A percentile compares a stretch with the other conserved stretches of the same genome.
Evolutionary conservation across 306 rosid species (phyloP).

Genomic region (Vigna mungo): DNA sequence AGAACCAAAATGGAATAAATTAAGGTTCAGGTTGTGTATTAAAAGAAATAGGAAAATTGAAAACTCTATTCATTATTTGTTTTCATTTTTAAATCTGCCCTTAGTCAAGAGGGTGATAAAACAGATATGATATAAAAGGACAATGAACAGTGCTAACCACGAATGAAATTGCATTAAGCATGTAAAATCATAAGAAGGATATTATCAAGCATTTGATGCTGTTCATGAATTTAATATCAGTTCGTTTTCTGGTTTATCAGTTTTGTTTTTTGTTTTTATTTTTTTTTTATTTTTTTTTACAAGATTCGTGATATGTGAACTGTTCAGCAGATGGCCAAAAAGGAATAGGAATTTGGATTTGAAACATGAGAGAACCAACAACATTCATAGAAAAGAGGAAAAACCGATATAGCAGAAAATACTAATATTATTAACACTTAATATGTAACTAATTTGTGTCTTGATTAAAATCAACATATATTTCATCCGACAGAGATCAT

Average conservation of each 20-base stretch:
- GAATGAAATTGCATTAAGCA: not conserved
- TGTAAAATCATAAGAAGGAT: too few species aligned
- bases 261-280: too few species aligned
- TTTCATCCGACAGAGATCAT: not conserved
- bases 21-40: too few species aligned
- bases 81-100: not conserved
- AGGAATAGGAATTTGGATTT: not conserved
- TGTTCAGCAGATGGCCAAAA: not conserved
- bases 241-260: not conserved
- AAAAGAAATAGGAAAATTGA: too few species aligned
- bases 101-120: not conserved
- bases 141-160: not conserved
- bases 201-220: too few species aligned
- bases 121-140: not conserved
- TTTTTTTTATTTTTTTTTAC: not conserved
- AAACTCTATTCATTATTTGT: too few species aligned
- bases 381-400: not conserved
- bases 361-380: slow-evolving; percentile 13
- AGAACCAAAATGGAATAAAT: too few species aligned
- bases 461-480: not conserved
- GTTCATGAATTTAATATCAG: not conserved
- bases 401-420: not conserved
- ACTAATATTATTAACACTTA: not conserved
- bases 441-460: not conserved
- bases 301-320: not conserved